A percentile compares a stretch with the other conserved stretches of the same genome.
These are phyloP conservation scores for Geranomyces variabilis DNA, from an alignment of 192 early-diverging fungal species.

Conservation along the genomic window DNA sequence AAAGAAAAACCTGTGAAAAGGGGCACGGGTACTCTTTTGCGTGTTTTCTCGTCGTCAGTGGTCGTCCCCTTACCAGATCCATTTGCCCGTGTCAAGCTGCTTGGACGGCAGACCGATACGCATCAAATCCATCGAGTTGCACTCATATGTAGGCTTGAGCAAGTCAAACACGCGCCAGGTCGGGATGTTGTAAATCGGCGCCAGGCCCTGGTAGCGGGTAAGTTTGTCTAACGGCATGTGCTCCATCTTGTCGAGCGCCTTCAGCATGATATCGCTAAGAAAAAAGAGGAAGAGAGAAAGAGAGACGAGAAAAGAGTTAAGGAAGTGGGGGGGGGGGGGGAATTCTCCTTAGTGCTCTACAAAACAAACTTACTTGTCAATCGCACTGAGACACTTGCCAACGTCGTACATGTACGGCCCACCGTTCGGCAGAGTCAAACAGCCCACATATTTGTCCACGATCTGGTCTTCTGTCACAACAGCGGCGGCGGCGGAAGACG, in stretches of 20 bases:
- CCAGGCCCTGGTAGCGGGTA: slow-evolving; percentile 11
- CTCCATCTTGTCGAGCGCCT: background rate
- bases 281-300: background rate
- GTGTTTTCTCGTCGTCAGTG: background rate
- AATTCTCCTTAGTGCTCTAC: no score
- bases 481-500: background rate
- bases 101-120: slow-evolving; percentile 24
- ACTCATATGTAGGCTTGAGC: slow-evolving; percentile 27
- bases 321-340: no score
- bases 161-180: slow-evolving; percentile 26
- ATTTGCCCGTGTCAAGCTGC: slow-evolving; percentile 22
- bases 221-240: slow-evolving; percentile 7
- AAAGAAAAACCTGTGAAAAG: no score
- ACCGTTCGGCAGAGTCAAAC: slow-evolving; percentile 1
- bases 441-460: slow-evolving; percentile 8
- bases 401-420: slow-evolving; percentile 7
- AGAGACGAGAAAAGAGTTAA: no score
- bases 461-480: background rate
- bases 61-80: slow-evolving; percentile 12
- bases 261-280: background rate
- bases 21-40: background rate
- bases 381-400: slow-evolving; percentile 2
- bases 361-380: slow-evolving; percentile 16
- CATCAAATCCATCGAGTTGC: slow-evolving; percentile 27
- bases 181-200: background rate